Base-by-base conservation (phyloP, 768 basidiomycete species). In the Leccinum truebloodii region DNA sequence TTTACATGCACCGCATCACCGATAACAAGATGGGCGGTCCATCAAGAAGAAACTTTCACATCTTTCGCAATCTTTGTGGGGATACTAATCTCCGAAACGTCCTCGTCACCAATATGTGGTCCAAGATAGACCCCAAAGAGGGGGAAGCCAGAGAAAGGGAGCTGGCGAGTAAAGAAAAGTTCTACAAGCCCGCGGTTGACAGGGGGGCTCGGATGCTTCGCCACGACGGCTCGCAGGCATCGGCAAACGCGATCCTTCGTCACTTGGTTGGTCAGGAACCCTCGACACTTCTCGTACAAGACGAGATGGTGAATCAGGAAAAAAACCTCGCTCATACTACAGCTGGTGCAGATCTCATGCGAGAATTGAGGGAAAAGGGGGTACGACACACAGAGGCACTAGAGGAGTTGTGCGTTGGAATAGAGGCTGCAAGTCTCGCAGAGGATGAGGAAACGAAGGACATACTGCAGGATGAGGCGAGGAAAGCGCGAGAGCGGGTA, bases 41-140 rank as follows among this genome's bases (percentile, higher is more conserved):
- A 48, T 80, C 81, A 13, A 75, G 72, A n/a, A 75, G 77, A 58
- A 83, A 81, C 61, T 81, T 82, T 61, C 73, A 74, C 39, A 77
- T 83, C 66, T 82, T 85, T 69, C 71, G 78, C 41, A 75, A 80
- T 59, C 74, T 86, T 18, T 85, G 84, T 54, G 84, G 84, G 8
- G 79, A 81, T 22, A 68, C 56, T 14, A 72, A 78, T 13, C 77
- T 86, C 34, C 67, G 70, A 44, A 82, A 79, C 56, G 80, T 85
- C 28, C 72, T 86, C 49, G 78, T 79, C 41, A 84, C 84, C 18
- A 85, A 76, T 4, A 83, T 80, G 81, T 84, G 83, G 83, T 78
- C 74, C 10, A 69, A 76, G 37, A 75, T 82, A 41, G 69, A 70
- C 13, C 58, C 55, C 12, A 66, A 71, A 6, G 61, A 76, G n/a